phyloP scores from a whole-genome alignment of 768 basidiomycete species.

The Erythrobasidium yunnanense region DNA sequence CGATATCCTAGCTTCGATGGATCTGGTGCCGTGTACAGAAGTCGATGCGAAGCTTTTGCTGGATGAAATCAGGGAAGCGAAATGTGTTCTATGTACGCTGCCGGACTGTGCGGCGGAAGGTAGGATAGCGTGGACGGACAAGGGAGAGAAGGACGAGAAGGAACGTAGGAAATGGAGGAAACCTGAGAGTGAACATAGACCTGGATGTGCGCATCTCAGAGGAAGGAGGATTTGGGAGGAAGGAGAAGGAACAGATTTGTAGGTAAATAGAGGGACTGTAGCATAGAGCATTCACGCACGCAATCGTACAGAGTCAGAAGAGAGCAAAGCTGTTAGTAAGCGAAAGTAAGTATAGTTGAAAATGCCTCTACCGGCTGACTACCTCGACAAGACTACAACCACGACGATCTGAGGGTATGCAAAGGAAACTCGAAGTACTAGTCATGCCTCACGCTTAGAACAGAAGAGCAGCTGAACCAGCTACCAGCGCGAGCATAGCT shows the following conservation, averaged over 20 bases:
- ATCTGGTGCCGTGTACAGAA: neutral
- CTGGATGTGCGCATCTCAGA: slow-evolving; percentile 7
- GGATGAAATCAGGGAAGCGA: neutral
- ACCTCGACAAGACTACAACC: too few relatives aligned
- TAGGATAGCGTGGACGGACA: slow-evolving; percentile 6
- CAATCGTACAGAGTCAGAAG: too few relatives aligned
- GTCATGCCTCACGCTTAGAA: too few relatives aligned
- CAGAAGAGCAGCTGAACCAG: neutral
- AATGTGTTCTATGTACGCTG: slow-evolving; percentile 8
- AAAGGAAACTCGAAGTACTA: too few relatives aligned
- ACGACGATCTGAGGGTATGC: too few relatives aligned
- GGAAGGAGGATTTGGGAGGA: slow-evolving; percentile 10
- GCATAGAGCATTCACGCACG: too few relatives aligned
- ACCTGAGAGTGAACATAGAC: slow-evolving; percentile 9
- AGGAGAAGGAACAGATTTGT: neutral
- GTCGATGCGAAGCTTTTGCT: neutral
- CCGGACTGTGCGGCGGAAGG: slow-evolving; percentile 16
- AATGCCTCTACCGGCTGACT: too few relatives aligned
- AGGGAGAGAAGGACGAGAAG: neutral
- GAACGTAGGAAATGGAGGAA: slow-evolving; percentile 4
- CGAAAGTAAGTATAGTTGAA: too few relatives aligned
- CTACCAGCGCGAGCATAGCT: neutral
- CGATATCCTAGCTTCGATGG: slow-evolving; percentile 9
- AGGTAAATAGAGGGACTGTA: too few relatives aligned
- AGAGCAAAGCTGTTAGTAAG: too few relatives aligned